phyloP scores from a whole-genome alignment of 2,329 filamentous ascomycete species.

The Botrytis hyacinthi region DNA sequence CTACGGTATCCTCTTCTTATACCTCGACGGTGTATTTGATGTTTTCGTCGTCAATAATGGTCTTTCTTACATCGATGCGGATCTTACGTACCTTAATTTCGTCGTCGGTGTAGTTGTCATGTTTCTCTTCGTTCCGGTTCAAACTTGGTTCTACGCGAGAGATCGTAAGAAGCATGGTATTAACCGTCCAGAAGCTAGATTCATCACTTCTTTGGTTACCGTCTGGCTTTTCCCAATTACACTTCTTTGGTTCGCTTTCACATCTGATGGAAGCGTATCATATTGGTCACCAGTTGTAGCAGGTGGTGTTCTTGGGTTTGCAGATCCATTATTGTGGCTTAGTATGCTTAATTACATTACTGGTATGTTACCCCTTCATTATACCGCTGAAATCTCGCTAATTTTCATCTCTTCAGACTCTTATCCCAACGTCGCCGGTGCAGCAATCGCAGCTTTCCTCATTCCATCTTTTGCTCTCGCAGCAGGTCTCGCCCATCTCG shows the following conservation, averaged over 20 bases:
- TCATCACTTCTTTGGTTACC: conserved; percentile 43
- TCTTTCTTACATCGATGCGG: conserved; percentile 42
- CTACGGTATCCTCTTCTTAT: conserved; percentile 45
- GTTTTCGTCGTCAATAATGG: conserved; percentile 45
- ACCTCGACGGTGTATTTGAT: conserved; percentile 45
- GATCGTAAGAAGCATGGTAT: conserved; percentile 41
- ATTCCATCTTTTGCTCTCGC: conserved; percentile 46
- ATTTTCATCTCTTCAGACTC: conserved; percentile 32
- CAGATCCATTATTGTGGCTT: conserved; percentile 46
- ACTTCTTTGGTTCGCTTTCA: conserved; percentile 46
- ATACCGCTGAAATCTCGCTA: neutral
- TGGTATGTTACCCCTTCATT: conserved; percentile 21
- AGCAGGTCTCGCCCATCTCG: conserved; percentile 43
- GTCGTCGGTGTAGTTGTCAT: conserved; percentile 44
- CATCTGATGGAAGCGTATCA: conserved; percentile 41
- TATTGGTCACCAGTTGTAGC: conserved; percentile 45
- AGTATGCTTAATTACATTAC: conserved; percentile 43
- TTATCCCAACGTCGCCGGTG: conserved; percentile 44
- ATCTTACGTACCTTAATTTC: conserved; percentile 45
- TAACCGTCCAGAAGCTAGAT: conserved; percentile 44
- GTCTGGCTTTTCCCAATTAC: conserved; percentile 46
- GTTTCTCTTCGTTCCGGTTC: conserved; percentile 44
- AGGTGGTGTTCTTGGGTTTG: conserved; percentile 43
- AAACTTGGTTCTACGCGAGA: conserved; percentile 44
- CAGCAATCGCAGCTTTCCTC: conserved; percentile 45